phyloP scores from a whole-genome alignment of 192 early-diverging fungal genomes.

The Haplosporangium gracile region DNA sequence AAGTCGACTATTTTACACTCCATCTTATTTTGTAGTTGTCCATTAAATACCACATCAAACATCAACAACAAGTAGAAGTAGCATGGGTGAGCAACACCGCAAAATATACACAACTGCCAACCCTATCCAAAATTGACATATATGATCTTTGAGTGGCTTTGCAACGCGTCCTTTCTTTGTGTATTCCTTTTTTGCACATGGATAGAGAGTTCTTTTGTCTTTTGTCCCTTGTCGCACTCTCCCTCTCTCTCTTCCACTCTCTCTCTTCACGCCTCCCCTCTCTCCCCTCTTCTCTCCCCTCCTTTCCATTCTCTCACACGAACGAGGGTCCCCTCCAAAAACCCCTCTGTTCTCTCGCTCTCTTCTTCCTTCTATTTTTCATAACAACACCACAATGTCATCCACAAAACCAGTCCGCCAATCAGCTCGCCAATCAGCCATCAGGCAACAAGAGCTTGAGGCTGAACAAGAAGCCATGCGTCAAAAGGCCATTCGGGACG shows the following conservation, averaged over 20 bases:
- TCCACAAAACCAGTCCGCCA: conserved; percentile 29
- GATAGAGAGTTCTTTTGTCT: neutral
- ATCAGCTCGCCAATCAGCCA: conserved; percentile 47
- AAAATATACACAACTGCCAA: neutral
- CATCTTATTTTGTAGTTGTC: no score
- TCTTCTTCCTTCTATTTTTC: no score
- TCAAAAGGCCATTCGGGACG: neutral
- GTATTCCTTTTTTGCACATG: neutral
- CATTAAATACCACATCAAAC: no score
- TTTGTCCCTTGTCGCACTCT: neutral
- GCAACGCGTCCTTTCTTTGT: neutral
- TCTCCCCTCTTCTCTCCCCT: neutral
- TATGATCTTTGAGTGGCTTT: neutral
- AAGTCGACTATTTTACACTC: no score
- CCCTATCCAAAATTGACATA: neutral
- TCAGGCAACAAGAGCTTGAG: conserved; percentile 27
- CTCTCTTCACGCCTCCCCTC: neutral
- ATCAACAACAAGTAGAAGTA: no score
- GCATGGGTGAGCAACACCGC: no score
- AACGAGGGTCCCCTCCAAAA: no score
- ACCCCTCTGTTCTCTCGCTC: no score
- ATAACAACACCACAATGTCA: conserved; percentile 15
- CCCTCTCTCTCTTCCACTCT: neutral
- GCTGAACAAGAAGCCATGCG: conserved; percentile 7
- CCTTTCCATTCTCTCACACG: no score